These are phyloP conservation scores for Cylindrotheca fusiformis DNA, from an alignment of 108 stramenopile species.

Conservation along the genomic window DNA sequence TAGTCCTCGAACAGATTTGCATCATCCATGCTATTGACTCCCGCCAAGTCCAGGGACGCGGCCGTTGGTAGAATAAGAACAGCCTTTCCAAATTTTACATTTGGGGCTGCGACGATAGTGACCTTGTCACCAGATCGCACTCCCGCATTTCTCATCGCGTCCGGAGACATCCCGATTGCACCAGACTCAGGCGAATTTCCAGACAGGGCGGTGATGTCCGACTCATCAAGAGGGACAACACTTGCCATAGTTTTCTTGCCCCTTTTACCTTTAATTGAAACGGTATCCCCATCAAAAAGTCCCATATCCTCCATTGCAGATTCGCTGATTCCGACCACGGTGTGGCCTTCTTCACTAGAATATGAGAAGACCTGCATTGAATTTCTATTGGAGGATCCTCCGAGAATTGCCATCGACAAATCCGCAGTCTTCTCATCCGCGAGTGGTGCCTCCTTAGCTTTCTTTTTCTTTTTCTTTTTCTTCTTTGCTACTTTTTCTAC, in stretches of 20 bases:
- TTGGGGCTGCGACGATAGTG: slow-evolving; percentile 65
- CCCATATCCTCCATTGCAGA: slow-evolving; percentile 72
- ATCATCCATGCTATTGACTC: slow-evolving; percentile 35
- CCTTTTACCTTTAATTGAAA: slow-evolving; percentile 82
- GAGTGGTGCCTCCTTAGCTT: background rate
- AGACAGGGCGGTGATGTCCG: slow-evolving; percentile 55
- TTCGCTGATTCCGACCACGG: slow-evolving; percentile 78
- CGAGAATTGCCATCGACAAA: slow-evolving; percentile 66
- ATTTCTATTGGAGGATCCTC: slow-evolving; percentile 41
- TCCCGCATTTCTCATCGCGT: slow-evolving; percentile 86
- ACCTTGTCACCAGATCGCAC: slow-evolving; percentile 84
- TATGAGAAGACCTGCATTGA: slow-evolving; percentile 74
- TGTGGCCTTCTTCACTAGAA: slow-evolving; percentile 68
- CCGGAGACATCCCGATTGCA: slow-evolving; percentile 69
- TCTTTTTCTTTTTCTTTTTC: slow-evolving; percentile 34
- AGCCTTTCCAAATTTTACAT: slow-evolving; percentile 88
- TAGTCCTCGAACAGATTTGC: slow-evolving; percentile 77
- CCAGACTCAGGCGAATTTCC: slow-evolving; percentile 34
- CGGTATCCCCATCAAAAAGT: slow-evolving; percentile 86
- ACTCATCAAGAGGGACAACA: slow-evolving; percentile 62
- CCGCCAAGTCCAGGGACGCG: slow-evolving; percentile 62
- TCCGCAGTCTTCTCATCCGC: slow-evolving; percentile 25
- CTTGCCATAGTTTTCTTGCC: slow-evolving; percentile 78
- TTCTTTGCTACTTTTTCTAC: slow-evolving; percentile 19
- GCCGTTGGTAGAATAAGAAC: slow-evolving; percentile 73